Conservation (phyloP, 192 early-diverging fungal genomes). For the Kickxella alabastrina region DNA sequence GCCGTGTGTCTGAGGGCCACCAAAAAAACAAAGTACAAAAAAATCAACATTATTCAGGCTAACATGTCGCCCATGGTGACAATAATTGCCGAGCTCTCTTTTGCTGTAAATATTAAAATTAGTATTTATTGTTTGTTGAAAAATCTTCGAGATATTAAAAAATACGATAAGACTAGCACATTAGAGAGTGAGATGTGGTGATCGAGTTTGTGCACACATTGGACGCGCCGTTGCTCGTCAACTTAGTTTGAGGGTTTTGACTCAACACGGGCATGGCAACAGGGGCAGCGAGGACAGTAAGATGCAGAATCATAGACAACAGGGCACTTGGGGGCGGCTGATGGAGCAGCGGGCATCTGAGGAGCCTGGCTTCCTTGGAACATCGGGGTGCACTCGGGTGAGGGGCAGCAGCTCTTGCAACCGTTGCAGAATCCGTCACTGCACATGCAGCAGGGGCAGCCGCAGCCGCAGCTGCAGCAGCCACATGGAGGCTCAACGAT, state of each 20-base stretch:
- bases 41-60: too few species aligned
- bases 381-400: constrained; percentile 42
- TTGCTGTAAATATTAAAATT: too few species aligned
- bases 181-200: too few species aligned
- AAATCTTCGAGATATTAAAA: neutral
- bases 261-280: too few species aligned
- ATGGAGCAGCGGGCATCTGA: constrained; percentile 11
- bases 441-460: constrained; percentile 7
- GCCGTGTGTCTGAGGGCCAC: constrained; percentile 50
- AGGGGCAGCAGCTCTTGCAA: constrained; percentile 20
- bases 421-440: constrained; percentile 1
- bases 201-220: too few species aligned
- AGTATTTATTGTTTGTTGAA: neutral
- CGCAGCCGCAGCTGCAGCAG: constrained; percentile 19
- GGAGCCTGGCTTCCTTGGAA: constrained; percentile 38
- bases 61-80: too few species aligned
- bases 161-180: too few species aligned
- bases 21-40: neutral
- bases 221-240: too few species aligned
- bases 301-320: constrained; percentile 17
- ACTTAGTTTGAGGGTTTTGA: constrained; percentile 1
- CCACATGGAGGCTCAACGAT: constrained; percentile 45
- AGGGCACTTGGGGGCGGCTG: constrained; percentile 34
- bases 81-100: too few species aligned
- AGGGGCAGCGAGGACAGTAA: constrained; percentile 30